phyloP scores from a whole-genome alignment of 202 grass and related monocot species.

The Eragrostis tef region DNA sequence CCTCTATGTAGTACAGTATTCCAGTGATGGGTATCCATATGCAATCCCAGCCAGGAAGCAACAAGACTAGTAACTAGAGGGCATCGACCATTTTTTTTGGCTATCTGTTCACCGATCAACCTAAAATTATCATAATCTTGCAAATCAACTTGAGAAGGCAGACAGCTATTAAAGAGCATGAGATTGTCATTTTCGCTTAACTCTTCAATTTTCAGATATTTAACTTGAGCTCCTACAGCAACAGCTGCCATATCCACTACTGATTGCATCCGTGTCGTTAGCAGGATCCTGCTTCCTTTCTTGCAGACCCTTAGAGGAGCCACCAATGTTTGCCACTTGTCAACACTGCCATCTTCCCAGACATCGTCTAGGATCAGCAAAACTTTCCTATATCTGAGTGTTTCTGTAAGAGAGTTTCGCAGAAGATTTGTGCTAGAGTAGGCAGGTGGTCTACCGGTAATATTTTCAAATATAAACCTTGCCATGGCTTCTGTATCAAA shows the following conservation, averaged over 20 bases:
- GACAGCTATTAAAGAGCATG: constrained; percentile 14
- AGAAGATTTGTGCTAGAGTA: not conserved
- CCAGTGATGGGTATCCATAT: not conserved
- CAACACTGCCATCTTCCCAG: constrained; percentile 12
- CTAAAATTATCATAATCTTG: constrained; percentile 10
- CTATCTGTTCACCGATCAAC: constrained; percentile 33
- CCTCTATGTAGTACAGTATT: not conserved
- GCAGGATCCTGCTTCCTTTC: constrained; percentile 42
- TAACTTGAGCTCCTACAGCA: not conserved
- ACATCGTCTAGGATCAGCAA: constrained; percentile 45
- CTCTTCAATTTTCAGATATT: constrained; percentile 27
- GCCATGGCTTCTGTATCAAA: not conserved
- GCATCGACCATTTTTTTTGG: constrained; percentile 8
- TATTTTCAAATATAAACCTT: not conserved
- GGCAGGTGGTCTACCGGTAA: not conserved
- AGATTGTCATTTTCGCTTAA: constrained; percentile 19
- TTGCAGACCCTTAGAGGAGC: not conserved
- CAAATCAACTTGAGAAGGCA: not conserved
- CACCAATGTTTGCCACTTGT: not conserved
- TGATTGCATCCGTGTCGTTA: constrained; percentile 50
- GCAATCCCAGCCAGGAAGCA: not conserved
- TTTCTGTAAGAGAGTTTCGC: not conserved
- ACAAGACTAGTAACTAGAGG: not conserved
- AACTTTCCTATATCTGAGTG: constrained; percentile 10
- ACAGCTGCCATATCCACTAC: constrained; percentile 31